Evolutionary conservation across 2,329 filamentous ascomycete species (phyloP).

Genomic region (Diplodia corticola): DNA sequence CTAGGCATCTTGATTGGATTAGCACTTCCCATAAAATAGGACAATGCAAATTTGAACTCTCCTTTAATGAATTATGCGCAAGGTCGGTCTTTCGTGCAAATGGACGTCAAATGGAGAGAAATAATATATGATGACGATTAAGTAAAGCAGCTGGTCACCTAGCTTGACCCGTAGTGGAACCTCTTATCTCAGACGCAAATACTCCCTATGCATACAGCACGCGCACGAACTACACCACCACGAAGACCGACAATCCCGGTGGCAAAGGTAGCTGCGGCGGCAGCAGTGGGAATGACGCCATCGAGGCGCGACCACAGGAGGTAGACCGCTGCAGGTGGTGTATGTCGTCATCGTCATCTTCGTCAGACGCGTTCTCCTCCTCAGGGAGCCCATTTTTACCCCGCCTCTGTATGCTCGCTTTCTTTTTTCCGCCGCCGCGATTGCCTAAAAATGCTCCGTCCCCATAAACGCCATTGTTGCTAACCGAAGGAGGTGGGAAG

Average conservation of each 20-base stretch:
- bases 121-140: background rate
- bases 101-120: background rate
- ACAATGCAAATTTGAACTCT: constrained; percentile 14
- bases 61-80: background rate
- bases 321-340: constrained; percentile 62
- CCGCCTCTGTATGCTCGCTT: constrained; percentile 40
- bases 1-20: background rate
- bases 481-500: constrained; percentile 15
- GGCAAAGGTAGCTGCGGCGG: background rate
- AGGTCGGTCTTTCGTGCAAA: background rate
- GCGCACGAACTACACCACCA: constrained; percentile 30
- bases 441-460: constrained; percentile 18
- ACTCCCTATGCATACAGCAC: background rate
- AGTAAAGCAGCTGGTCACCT: constrained; percentile 58
- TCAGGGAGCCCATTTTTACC: constrained; percentile 43
- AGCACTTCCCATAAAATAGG: background rate
- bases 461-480: constrained; percentile 12
- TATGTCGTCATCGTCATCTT: constrained; percentile 65
- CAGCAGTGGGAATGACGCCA: constrained; percentile 28
- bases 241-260: constrained; percentile 42
- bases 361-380: constrained; percentile 57
- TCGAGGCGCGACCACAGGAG: constrained; percentile 50
- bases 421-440: constrained; percentile 30
- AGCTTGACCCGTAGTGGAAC: constrained; percentile 55
- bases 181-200: background rate